These are phyloP conservation scores for Backusella mclennaniae DNA, from an alignment of 192 early-diverging fungal genomes.

Conservation along the genomic window DNA sequence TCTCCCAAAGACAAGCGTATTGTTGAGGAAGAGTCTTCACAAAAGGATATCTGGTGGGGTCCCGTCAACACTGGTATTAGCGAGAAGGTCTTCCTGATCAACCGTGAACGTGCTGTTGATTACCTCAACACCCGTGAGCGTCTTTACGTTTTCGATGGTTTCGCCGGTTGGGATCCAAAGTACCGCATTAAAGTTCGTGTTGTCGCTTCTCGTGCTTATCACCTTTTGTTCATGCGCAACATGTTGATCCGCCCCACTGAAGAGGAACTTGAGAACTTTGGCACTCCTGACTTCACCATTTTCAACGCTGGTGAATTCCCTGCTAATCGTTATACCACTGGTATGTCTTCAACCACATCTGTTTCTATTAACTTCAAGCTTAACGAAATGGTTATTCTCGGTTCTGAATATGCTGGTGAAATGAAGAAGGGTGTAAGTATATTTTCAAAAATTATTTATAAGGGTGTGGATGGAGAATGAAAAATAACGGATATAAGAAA, in stretches of 20 bases:
- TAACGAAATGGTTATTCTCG: conserved; percentile 96
- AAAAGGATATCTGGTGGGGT: conserved; percentile 96
- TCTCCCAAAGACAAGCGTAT: conserved; percentile 97
- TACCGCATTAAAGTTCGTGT: conserved; percentile 97
- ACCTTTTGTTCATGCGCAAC: conserved; percentile 97
- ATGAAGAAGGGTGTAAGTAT: conserved; percentile 96
- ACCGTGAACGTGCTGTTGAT: conserved; percentile 94
- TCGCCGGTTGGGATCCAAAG: conserved; percentile 97
- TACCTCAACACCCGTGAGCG: conserved; percentile 94
- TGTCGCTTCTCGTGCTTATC: conserved; percentile 93
- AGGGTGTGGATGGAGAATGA: background rate
- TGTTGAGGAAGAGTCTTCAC: conserved; percentile 86
- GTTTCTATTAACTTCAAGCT: conserved; percentile 92
- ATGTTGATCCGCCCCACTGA: conserved; percentile 96
- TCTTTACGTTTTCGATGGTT: conserved; percentile 96
- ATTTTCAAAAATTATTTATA: background rate
- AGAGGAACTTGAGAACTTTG: conserved; percentile 89
- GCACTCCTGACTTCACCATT: conserved; percentile 97
- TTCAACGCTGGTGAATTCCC: conserved; percentile 95
- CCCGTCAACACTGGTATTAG: conserved; percentile 94
- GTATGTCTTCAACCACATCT: conserved; percentile 93
- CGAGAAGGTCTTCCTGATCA: conserved; percentile 81
- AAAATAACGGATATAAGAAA: background rate
- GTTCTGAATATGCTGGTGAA: conserved; percentile 98
- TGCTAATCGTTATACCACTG: conserved; percentile 90